Evolutionary conservation across 345 rosid species (phyloP).

Genomic region (Gossypium stocksii): DNA sequence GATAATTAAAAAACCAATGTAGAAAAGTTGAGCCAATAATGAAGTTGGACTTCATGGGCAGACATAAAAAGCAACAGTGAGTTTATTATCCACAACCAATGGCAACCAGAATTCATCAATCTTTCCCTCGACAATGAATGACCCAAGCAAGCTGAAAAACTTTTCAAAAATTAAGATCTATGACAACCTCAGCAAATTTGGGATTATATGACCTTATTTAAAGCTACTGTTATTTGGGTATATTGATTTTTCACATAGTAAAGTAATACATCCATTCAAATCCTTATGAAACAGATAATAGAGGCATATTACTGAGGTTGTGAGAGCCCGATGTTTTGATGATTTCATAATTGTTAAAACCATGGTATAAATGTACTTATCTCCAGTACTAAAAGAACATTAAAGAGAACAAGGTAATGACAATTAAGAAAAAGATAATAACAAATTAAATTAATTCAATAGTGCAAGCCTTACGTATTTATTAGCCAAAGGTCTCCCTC

Average conservation of each 20-base stretch:
- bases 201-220: not conserved
- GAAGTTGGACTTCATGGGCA: not conserved
- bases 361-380: not conserved
- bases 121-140: not conserved
- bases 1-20: not conserved
- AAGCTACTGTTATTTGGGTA: not conserved
- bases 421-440: not conserved
- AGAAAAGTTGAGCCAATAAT: not conserved
- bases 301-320: not conserved
- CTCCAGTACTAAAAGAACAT: not conserved
- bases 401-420: not conserved
- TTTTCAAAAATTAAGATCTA: not conserved
- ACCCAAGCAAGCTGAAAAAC: not conserved
- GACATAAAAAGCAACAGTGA: not conserved
- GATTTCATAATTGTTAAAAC: not conserved
- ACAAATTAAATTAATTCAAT: not conserved
- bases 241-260: not conserved
- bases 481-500: slow-evolving; percentile 93
- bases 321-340: not conserved
- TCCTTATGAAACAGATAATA: not conserved
- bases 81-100: not conserved
- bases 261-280: not conserved
- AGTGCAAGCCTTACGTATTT: slow-evolving; percentile 57
- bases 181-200: not conserved
- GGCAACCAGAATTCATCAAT: not conserved